These are phyloP conservation scores for Venturia effusa DNA, from an alignment of 2,329 filamentous ascomycete genomes.

Conservation along the genomic window DNA sequence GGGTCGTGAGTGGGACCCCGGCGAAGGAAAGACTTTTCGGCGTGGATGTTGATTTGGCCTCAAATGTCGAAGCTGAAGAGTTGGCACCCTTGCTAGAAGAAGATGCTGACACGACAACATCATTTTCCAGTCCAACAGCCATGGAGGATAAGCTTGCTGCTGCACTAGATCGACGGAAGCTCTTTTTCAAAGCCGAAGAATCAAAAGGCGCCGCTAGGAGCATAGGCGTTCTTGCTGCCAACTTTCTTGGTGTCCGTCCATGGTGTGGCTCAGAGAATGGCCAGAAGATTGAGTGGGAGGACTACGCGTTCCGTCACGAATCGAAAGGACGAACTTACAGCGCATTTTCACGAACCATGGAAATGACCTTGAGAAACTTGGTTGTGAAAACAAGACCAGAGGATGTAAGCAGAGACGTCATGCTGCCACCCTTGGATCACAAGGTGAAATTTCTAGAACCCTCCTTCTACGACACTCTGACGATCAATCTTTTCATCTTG, in stretches of 20 bases:
- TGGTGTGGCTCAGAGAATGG: conserved; percentile 57
- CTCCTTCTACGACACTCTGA: conserved; percentile 73
- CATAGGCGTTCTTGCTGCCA: conserved; percentile 51
- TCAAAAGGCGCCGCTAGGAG: conserved; percentile 40
- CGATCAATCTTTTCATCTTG: conserved; percentile 74
- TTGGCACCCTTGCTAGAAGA: conserved; percentile 13
- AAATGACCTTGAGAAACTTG: conserved; percentile 60
- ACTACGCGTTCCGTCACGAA: conserved; percentile 51
- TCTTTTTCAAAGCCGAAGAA: conserved; percentile 29
- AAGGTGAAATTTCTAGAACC: conserved; percentile 65
- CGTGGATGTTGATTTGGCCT: conserved; percentile 49
- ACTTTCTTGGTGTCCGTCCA: conserved; percentile 66
- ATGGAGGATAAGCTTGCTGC: background rate
- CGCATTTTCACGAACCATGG: conserved; percentile 47
- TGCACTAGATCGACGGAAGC: conserved; percentile 29
- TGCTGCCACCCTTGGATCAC: conserved; percentile 62
- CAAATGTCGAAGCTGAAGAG: conserved; percentile 22
- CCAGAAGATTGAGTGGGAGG: conserved; percentile 60
- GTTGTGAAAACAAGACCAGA: conserved; percentile 70
- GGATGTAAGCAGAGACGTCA: conserved; percentile 54
- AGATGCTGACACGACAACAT: conserved; percentile 16
- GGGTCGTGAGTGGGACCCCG: conserved; percentile 87
- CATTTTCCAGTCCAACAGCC: background rate
- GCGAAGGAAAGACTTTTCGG: conserved; percentile 67
- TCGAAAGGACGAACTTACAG: conserved; percentile 44